Conservation (phyloP, 108 stramenopile genomes). For the Nitzschia sp. region DNA sequence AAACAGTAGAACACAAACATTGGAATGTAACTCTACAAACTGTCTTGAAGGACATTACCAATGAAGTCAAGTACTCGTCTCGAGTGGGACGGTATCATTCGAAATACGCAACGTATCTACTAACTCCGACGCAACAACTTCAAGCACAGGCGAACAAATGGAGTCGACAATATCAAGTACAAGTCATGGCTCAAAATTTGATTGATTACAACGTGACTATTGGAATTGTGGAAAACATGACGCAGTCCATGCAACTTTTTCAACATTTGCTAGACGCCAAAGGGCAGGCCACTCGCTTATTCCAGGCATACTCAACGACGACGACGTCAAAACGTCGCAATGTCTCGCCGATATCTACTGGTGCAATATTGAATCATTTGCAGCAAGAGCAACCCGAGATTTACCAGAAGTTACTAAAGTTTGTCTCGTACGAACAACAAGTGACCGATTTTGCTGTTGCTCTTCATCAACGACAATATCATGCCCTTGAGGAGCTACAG, state of each 20-base stretch:
- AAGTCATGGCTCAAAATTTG: conserved; percentile 40
- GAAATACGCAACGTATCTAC: conserved; percentile 40
- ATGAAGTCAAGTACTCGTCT: conserved; percentile 7
- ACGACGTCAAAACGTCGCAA: background rate
- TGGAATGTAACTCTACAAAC: background rate
- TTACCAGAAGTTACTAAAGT: background rate
- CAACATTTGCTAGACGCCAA: conserved; percentile 29
- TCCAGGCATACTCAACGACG: background rate
- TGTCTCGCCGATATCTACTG: conserved; percentile 2
- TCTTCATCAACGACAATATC: conserved; percentile 4
- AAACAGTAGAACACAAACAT: conserved; percentile 11
- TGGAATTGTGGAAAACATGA: conserved; percentile 57
- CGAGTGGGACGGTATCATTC: conserved; percentile 30
- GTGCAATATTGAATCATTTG: background rate
- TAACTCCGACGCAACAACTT: conserved; percentile 47
- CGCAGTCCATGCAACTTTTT: conserved; percentile 46
- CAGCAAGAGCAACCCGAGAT: background rate
- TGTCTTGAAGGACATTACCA: background rate
- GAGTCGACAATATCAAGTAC: conserved; percentile 21
- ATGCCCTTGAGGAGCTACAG: too few species aligned
- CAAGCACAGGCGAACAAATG: conserved; percentile 19
- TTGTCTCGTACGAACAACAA: conserved; percentile 5
- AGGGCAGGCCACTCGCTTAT: background rate
- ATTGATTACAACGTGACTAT: conserved; percentile 50
- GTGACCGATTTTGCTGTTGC: conserved; percentile 8